Evolutionary conservation across 2,329 filamentous ascomycete genomes (phyloP).

Genomic region (Ascochyta pisi): DNA sequence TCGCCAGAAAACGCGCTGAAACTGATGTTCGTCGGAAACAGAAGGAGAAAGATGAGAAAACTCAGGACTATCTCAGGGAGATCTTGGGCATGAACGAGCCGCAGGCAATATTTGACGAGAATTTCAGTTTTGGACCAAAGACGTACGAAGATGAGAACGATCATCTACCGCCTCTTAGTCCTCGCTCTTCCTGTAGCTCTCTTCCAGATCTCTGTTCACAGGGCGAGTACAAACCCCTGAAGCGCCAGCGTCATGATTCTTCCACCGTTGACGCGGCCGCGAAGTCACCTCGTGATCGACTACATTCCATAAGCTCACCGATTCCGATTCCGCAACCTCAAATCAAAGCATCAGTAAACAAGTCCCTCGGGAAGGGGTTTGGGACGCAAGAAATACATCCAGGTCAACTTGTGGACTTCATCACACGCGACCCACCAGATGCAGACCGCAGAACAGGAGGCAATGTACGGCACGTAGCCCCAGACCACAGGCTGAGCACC

Average conservation of each 20-base stretch:
- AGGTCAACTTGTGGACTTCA: background rate
- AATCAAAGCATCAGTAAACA: background rate
- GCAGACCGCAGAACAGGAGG: background rate
- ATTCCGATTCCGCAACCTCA: background rate
- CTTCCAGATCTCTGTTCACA: background rate
- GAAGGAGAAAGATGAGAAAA: background rate
- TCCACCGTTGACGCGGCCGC: background rate
- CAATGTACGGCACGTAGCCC: too few relatives aligned
- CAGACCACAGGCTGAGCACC: background rate
- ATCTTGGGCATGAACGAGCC: background rate
- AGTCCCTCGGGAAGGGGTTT: background rate
- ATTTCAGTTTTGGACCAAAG: conserved; percentile 7
- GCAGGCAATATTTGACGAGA: background rate
- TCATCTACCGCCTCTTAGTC: background rate
- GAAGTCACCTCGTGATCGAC: background rate
- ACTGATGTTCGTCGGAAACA: background rate
- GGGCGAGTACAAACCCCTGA: background rate
- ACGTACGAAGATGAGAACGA: background rate
- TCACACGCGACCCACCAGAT: background rate
- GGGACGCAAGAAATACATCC: background rate
- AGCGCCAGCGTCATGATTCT: conserved; percentile 5
- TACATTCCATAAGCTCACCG: background rate
- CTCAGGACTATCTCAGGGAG: background rate
- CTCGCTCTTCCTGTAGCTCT: background rate
- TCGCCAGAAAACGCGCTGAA: background rate